Base-by-base conservation (phyloP, 495 filamentous ascomycete species). In the Penicillium bovifimosum region DNA sequence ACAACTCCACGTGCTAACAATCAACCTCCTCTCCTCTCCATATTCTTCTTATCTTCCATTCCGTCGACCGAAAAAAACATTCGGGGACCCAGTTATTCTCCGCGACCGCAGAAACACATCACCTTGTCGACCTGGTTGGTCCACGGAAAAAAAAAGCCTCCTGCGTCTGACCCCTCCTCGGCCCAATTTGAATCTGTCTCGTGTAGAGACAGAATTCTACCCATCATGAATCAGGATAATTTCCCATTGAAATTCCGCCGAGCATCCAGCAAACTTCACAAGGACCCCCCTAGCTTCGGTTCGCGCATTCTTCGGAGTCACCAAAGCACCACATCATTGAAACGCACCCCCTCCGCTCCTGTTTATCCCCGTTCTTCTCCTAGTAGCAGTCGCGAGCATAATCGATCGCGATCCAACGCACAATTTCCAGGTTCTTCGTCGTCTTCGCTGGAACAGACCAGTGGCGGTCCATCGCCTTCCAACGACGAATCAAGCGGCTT, bases 261-360 rank as follows among this genome's bases (percentile, higher is more conserved):
- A 14, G 59, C 67, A 41, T 76, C 71, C 42, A 74, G 66, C 69
- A 77, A 75, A 65, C 71, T 76, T 50, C 72, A 74, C 60, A 77
- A 77, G 59, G 73, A 77, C 29, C 60, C 72, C 53, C 72, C 72
- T 55, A 68, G 73, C 57, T 71, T 71, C 58, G 67, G 56, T 48
- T 69, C 71, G 47, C 66, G 70, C 65, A 66, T 69, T 58, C 66
- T 73, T 52, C 72, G 70, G 42, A 74, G 65, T 56, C 75, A 76
- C 55, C 68, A 73, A 55, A 77, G 68, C 62, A 63, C 59, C 54
- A 72, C 70, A 40, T 72, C 72, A 29, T 74, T 89, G 59, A 82
- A 82, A 65, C 80, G 85, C 67, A 81, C 85, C 71, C 85, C 85
- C 48, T 88, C 85, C 61, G 84, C 83, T 57, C 84, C 85, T 47